These are phyloP conservation scores for Ramaria sp. DNA, from an alignment of 768 basidiomycete genomes.

Conservation along the genomic window DNA sequence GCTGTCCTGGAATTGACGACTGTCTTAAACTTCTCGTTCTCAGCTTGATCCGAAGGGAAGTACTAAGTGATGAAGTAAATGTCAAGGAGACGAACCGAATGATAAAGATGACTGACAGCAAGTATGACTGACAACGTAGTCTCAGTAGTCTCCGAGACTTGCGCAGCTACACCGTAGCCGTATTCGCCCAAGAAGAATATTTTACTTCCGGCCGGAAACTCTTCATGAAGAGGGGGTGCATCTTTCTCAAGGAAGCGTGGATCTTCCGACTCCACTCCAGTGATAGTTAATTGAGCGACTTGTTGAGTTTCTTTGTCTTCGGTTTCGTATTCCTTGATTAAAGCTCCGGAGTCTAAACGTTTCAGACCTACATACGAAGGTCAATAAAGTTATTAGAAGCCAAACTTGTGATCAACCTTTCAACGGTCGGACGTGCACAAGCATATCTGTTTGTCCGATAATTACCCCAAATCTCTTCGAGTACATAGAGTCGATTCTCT, in stretches of 20 bases:
- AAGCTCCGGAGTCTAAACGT: conserved; percentile 76
- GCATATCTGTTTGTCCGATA: conserved; percentile 66
- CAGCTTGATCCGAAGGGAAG: conserved; percentile 73
- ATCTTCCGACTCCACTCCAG: conserved; percentile 78
- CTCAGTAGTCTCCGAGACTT: conserved; percentile 65
- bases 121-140: conserved; percentile 69
- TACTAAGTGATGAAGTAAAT: conserved; percentile 38
- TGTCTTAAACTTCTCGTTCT: conserved; percentile 67
- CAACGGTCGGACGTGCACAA: conserved; percentile 83
- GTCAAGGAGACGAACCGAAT: neutral
- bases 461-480: conserved; percentile 86
- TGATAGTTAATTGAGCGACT: conserved; percentile 78
- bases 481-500: conserved; percentile 71
- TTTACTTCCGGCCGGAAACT: conserved; percentile 83
- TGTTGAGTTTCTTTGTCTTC: conserved; percentile 74
- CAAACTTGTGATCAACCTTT: conserved; percentile 45
- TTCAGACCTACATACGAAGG: conserved; percentile 53
- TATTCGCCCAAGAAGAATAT: conserved; percentile 95
- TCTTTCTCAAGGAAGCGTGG: conserved; percentile 75
- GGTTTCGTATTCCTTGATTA: conserved; percentile 91
- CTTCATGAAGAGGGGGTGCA: conserved; percentile 72
- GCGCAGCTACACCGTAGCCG: conserved; percentile 92
- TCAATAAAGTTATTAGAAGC: neutral
- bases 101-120: conserved; percentile 48
- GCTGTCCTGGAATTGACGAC: conserved; percentile 43